Evolutionary conservation across 176 grass and related monocot species (phyloP).

Genomic region (Bolboschoenus planiculmis): DNA sequence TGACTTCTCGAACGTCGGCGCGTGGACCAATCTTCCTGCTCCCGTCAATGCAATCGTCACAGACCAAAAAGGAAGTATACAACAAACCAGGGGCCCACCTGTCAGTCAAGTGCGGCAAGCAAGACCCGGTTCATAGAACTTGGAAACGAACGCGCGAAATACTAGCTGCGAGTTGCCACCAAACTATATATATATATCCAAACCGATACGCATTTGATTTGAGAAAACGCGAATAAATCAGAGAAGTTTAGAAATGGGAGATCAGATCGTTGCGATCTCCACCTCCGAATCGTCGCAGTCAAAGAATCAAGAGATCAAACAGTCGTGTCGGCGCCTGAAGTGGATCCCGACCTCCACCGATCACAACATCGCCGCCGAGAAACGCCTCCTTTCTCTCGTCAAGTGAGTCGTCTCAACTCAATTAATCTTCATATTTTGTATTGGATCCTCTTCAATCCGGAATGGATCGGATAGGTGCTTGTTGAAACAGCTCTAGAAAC

Average conservation of each 20-base stretch:
- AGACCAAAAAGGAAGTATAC: neutral
- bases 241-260: slow-evolving; percentile 32
- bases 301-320: neutral
- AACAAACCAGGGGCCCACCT: neutral
- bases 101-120: neutral
- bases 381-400: slow-evolving; percentile 32
- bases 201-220: neutral
- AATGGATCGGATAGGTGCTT: neutral
- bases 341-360: slow-evolving; percentile 42
- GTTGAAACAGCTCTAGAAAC: neutral
- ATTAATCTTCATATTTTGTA: neutral
- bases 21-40: neutral
- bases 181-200: neutral
- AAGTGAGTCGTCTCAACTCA: slow-evolving; percentile 22
- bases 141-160: slow-evolving; percentile 3
- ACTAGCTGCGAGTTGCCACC: neutral
- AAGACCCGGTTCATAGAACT: neutral
- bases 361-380: slow-evolving; percentile 41
- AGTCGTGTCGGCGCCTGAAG: neutral
- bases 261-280: neutral
- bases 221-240: slow-evolving; percentile 6
- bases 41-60: neutral
- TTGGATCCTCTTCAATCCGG: neutral
- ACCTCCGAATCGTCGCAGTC: neutral
- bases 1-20: neutral